Percentiles rank a stretch among this genome's conserved stretches.
Conservation (phyloP, 2,329 filamentous ascomycete genomes). For the Aspergillus sp. region DNA sequence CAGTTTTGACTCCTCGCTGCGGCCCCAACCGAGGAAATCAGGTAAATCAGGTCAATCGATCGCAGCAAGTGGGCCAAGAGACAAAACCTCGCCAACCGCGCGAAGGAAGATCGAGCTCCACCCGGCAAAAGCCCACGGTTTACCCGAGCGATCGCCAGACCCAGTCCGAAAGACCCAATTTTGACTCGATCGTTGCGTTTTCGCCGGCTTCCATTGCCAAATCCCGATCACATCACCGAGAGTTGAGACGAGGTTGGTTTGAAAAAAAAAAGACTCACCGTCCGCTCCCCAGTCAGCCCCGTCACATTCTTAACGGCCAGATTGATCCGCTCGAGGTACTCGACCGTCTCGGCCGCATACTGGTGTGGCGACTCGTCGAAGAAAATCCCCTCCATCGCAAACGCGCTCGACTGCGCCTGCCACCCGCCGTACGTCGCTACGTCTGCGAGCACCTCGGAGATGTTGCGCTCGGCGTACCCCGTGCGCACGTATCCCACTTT, state of each 20-base stretch:
- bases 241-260: too few species aligned
- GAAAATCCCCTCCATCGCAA: constrained; percentile 45
- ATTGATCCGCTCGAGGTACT: constrained; percentile 28
- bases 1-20: neutral
- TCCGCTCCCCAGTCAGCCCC: constrained; percentile 10
- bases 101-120: neutral
- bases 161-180: neutral
- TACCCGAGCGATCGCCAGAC: neutral
- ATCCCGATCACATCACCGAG: neutral
- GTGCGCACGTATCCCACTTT: constrained; percentile 51
- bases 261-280: constrained; percentile 13
- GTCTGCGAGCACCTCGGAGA: constrained; percentile 40
- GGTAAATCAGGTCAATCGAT: neutral
- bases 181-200: neutral
- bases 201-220: neutral
- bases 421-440: constrained; percentile 46
- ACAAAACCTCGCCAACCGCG: neutral
- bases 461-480: constrained; percentile 35
- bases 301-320: constrained; percentile 21
- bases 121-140: neutral
- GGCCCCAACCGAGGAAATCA: neutral
- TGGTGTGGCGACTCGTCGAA: constrained; percentile 42
- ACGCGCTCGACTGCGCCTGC: constrained; percentile 30
- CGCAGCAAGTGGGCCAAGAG: neutral
- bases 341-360: constrained; percentile 24